These are phyloP conservation scores for Yamadazyma insecticola DNA, from an alignment of 805 yeast species.

Conservation along the genomic window DNA sequence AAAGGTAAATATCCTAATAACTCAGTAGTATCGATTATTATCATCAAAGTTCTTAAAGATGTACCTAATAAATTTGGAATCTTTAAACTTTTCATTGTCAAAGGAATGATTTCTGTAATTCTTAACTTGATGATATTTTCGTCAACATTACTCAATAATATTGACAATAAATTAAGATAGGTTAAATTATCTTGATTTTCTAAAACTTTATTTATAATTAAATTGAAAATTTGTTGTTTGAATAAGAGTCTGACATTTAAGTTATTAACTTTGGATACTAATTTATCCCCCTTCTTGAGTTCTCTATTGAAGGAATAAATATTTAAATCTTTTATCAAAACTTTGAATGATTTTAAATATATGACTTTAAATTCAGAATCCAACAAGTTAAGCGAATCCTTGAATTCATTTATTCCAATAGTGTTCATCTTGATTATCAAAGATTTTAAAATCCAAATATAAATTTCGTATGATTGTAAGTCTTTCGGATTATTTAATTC, in stretches of 20 bases:
- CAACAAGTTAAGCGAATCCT: constrained; percentile 22
- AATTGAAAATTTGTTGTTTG: constrained; percentile 74
- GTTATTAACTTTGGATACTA: constrained; percentile 43
- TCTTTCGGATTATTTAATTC: not conserved
- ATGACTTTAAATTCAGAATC: constrained; percentile 1
- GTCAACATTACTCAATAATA: constrained; percentile 61
- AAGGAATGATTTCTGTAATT: constrained; percentile 60
- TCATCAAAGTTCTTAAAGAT: constrained; percentile 53
- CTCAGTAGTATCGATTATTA: constrained; percentile 50
- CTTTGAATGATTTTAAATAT: constrained; percentile 53
- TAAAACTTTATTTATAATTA: constrained; percentile 47
- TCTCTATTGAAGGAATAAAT: constrained; percentile 41
- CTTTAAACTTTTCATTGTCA: constrained; percentile 61
- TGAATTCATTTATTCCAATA: constrained; percentile 20
- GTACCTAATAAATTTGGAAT: constrained; percentile 53
- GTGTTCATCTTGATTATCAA: constrained; percentile 54
- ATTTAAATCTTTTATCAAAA: constrained; percentile 64
- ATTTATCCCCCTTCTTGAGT: constrained; percentile 21
- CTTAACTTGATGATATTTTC: constrained; percentile 64
- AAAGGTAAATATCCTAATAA: constrained; percentile 51
- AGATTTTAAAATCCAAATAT: constrained; percentile 72
- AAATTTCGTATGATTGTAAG: constrained; percentile 44
- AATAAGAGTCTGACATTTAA: constrained; percentile 63
- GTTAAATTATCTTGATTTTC: constrained; percentile 38
- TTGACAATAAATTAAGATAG: constrained; percentile 62